phyloP scores from a whole-genome alignment of 2,329 filamentous ascomycete species.

The Arthrobotrys sinensis region DNA sequence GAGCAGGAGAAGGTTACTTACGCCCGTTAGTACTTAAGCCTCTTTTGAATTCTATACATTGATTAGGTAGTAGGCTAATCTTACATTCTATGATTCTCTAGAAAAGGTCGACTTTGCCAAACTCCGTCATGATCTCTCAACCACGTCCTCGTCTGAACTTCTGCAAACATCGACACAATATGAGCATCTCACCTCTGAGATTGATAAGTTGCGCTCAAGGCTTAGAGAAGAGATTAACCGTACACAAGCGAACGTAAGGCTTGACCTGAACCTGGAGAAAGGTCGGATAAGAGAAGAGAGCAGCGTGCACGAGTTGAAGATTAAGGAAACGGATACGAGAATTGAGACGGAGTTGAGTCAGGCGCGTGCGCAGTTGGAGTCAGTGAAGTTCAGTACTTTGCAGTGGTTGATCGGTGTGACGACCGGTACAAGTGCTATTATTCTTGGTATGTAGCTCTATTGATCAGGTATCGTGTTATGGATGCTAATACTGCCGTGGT shows the following conservation, averaged over 20 bases:
- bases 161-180: slow-evolving; percentile 90
- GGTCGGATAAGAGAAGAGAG: slow-evolving; percentile 96
- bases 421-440: slow-evolving; percentile 69
- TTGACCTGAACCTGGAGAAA: slow-evolving; percentile 97
- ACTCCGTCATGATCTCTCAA: slow-evolving; percentile 91
- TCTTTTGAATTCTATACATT: neutral
- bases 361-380: slow-evolving; percentile 90
- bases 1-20: slow-evolving; percentile 86
- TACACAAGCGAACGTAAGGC: slow-evolving; percentile 90
- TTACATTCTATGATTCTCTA: slow-evolving; percentile 60
- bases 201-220: slow-evolving; percentile 91
- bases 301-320: slow-evolving; percentile 95
- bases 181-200: slow-evolving; percentile 92
- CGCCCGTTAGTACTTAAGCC: slow-evolving; percentile 68
- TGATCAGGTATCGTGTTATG: neutral
- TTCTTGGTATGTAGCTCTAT: slow-evolving; percentile 46
- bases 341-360: slow-evolving; percentile 98
- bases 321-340: slow-evolving; percentile 98
- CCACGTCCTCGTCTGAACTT: slow-evolving; percentile 90
- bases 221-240: slow-evolving; percentile 93
- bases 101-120: slow-evolving; percentile 99
- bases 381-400: slow-evolving; percentile 96
- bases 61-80: neutral
- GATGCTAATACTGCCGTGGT: neutral
- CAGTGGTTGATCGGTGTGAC: slow-evolving; percentile 96